Evolutionary conservation across 345 rosid genomes (phyloP).

Genomic region (Draba incana): DNA sequence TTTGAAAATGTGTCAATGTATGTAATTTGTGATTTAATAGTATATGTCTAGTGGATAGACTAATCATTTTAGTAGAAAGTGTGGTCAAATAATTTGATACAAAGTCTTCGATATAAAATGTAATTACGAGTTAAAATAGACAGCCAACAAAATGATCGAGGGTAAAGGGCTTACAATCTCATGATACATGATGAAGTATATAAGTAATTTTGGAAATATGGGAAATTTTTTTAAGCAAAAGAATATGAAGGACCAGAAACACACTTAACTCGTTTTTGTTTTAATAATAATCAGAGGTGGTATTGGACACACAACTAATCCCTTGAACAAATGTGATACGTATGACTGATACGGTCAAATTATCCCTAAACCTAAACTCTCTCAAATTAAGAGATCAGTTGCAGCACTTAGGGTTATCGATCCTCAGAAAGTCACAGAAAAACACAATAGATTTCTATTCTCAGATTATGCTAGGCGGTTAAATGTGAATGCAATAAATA

Average conservation of each 20-base stretch:
- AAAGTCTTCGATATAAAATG: neutral
- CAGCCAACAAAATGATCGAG: neutral
- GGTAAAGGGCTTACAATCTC: neutral
- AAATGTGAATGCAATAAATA: too few relatives aligned
- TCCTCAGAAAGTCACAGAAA: too few relatives aligned
- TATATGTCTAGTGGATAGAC: conserved; percentile 1
- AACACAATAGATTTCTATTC: too few relatives aligned
- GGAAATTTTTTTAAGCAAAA: neutral
- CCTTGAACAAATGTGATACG: conserved; percentile 11
- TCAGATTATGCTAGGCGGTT: too few relatives aligned
- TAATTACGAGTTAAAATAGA: conserved; percentile 13
- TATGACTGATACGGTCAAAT: too few relatives aligned
- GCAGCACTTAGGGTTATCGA: too few relatives aligned
- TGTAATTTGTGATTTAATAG: too few relatives aligned
- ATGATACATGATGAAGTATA: too few relatives aligned
- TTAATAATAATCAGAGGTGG: neutral
- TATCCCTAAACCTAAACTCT: too few relatives aligned
- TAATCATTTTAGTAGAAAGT: conserved; percentile 2
- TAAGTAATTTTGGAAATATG: neutral
- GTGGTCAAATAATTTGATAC: neutral
- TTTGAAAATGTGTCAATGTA: too few relatives aligned
- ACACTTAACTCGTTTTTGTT: neutral
- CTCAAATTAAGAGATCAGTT: too few relatives aligned
- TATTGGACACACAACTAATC: conserved; percentile 23
- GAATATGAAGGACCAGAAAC: conserved; percentile 23